phyloP scores from a whole-genome alignment of 2,329 filamentous ascomycete genomes.

The Bertia moriformis region DNA sequence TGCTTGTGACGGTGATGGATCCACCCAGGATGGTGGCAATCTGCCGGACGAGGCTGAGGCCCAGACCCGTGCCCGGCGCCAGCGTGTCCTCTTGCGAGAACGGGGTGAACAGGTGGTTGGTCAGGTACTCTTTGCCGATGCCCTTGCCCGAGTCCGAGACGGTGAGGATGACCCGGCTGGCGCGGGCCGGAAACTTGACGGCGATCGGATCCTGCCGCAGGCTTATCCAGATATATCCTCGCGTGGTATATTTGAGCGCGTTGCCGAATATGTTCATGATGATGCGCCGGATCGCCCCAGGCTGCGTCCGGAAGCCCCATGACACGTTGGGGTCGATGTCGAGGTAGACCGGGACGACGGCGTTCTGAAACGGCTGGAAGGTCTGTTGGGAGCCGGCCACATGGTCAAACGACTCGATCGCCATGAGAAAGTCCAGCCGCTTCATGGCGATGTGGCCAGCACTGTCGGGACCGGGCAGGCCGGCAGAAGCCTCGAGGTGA shows the following conservation, averaged over 20 bases:
- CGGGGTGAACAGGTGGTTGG: neutral
- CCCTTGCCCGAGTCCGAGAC: neutral
- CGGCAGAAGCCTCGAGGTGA: neutral
- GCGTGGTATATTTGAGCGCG: neutral
- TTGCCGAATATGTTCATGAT: neutral
- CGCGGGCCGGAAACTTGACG: slow-evolving; percentile 12
- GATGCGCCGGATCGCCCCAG: neutral
- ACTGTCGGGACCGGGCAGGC: too few relatives aligned
- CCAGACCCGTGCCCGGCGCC: neutral
- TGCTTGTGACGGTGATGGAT: neutral
- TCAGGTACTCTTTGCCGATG: neutral
- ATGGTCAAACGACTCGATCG: too few relatives aligned
- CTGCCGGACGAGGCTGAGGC: neutral
- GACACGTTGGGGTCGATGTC: neutral
- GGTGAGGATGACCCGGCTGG: slow-evolving; percentile 1
- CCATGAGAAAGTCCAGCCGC: slow-evolving; percentile 23
- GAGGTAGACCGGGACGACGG: too few relatives aligned
- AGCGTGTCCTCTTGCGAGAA: neutral
- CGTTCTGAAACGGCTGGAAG: too few relatives aligned
- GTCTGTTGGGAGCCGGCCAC: too few relatives aligned
- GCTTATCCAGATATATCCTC: neutral
- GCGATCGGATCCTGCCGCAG: slow-evolving; percentile 8
- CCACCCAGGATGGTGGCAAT: neutral
- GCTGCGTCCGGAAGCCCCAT: neutral
- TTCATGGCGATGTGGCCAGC: slow-evolving; percentile 16